phyloP scores from a whole-genome alignment of 2,329 filamentous ascomycete genomes.

The Penicillium sp. region DNA sequence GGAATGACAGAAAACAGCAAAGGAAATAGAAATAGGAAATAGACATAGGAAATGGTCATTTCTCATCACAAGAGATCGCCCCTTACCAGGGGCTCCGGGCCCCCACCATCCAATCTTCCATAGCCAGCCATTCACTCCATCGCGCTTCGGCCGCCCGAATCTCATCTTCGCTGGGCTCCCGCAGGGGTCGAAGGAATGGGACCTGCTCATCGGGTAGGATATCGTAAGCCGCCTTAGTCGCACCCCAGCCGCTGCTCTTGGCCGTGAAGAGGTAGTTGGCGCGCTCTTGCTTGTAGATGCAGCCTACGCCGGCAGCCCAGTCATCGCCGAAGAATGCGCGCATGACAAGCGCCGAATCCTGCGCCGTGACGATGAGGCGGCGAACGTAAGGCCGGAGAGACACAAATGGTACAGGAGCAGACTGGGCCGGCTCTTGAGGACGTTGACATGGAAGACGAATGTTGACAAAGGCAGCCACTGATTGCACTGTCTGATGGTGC shows the following conservation, averaged over 20 bases:
- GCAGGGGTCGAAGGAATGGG: slow-evolving; percentile 77
- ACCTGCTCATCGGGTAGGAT: slow-evolving; percentile 74
- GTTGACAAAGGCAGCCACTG: slow-evolving; percentile 83
- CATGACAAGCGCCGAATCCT: slow-evolving; percentile 76
- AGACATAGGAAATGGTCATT: slow-evolving; percentile 16
- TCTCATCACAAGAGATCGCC: slow-evolving; percentile 19
- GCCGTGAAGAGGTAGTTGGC: slow-evolving; percentile 92
- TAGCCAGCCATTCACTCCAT: slow-evolving; percentile 93
- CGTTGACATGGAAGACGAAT: slow-evolving; percentile 84
- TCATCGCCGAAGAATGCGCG: slow-evolving; percentile 90
- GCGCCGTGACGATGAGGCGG: slow-evolving; percentile 86
- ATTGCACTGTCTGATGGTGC: slow-evolving; percentile 71
- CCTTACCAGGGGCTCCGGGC: slow-evolving; percentile 49
- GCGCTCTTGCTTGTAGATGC: slow-evolving; percentile 79
- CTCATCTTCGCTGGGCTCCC: slow-evolving; percentile 69
- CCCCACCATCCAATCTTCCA: slow-evolving; percentile 98
- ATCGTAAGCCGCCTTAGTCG: slow-evolving; percentile 86
- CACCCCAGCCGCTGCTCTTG: slow-evolving; percentile 83
- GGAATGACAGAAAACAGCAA: slow-evolving; percentile 5
- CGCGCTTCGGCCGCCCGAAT: slow-evolving; percentile 71
- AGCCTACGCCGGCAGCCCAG: slow-evolving; percentile 73
- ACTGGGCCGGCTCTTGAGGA: slow-evolving; percentile 37
- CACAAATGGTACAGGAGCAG: slow-evolving; percentile 36
- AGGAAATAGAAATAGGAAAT: slow-evolving; percentile 5
- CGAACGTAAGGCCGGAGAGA: slow-evolving; percentile 83